Conservation (phyloP, 371 early-diverging fungal species). For the Mucor plumbeus region DNA sequence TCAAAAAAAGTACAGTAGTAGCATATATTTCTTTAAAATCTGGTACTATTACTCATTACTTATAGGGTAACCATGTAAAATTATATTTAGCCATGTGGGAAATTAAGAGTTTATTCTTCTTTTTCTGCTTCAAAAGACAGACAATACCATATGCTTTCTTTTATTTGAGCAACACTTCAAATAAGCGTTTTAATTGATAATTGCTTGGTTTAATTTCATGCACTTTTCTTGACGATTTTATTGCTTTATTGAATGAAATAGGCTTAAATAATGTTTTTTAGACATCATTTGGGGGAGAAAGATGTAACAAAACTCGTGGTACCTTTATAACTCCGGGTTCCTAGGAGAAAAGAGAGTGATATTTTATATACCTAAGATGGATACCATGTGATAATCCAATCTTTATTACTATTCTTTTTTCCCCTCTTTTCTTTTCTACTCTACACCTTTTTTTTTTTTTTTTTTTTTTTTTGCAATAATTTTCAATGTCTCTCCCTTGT, state of each 20-base stretch:
- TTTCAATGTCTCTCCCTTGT: slow-evolving; percentile 21
- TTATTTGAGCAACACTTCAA: no score
- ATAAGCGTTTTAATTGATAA: no score
- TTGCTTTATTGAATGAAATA: neutral
- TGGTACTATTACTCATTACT: no score
- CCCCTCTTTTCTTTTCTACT: neutral
- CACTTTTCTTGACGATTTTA: neutral
- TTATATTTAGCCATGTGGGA: no score
- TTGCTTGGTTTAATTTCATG: no score
- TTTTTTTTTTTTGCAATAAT: slow-evolving; percentile 4
- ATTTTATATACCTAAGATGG: slow-evolving; percentile 8
- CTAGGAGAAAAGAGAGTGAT: slow-evolving; percentile 3
- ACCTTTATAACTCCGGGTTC: slow-evolving; percentile 5
- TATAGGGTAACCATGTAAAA: no score
- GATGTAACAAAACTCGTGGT: neutral
- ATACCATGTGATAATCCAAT: slow-evolving; percentile 26
- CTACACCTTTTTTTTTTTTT: slow-evolving; percentile 5
- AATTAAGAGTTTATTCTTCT: no score
- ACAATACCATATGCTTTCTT: no score
- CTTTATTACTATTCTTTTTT: neutral
- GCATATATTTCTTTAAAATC: no score
- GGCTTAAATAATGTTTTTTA: slow-evolving; percentile 2
- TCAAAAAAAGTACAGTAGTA: no score
- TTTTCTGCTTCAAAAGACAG: no score
- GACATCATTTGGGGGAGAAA: slow-evolving; percentile 1